Percentiles rank a stretch among this genome's conserved stretches.
These are phyloP conservation scores for Pythium angustatum DNA, from an alignment of 352 stramenopile species.

Conservation along the genomic window DNA sequence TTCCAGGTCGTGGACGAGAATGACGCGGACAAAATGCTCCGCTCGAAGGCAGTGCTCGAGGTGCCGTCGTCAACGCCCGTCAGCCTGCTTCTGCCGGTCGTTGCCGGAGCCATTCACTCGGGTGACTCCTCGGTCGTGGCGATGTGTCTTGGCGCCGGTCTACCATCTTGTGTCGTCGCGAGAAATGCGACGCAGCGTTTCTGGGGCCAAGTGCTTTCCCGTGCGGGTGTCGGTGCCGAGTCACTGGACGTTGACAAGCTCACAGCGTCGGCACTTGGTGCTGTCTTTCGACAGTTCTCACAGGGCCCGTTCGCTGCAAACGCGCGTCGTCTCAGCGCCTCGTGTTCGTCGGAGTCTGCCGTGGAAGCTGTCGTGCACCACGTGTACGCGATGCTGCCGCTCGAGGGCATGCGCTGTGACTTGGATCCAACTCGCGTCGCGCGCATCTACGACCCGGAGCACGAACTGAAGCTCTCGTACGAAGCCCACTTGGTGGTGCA, in stretches of 20 bases:
- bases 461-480: conserved; percentile 77
- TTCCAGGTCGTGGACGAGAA: conserved; percentile 54
- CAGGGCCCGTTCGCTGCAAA: conserved; percentile 35
- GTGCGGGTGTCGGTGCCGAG: conserved; percentile 39
- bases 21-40: conserved; percentile 32
- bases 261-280: conserved; percentile 35
- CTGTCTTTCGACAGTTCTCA: conserved; percentile 45
- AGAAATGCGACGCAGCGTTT: conserved; percentile 43
- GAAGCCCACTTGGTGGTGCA: conserved; percentile 65
- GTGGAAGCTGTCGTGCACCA: conserved; percentile 51
- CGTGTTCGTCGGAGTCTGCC: conserved; percentile 42
- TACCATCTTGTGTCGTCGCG: conserved; percentile 53
- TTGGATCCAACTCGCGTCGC: conserved; percentile 62
- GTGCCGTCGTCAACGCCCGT: conserved; percentile 43
- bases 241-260: conserved; percentile 48
- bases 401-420: conserved; percentile 72
- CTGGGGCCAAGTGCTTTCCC: conserved; percentile 54
- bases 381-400: conserved; percentile 66
- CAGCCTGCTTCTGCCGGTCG: conserved; percentile 40
- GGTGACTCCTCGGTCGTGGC: conserved; percentile 59
- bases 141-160: conserved; percentile 43
- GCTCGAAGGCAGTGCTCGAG: conserved; percentile 45
- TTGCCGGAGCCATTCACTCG: conserved; percentile 51
- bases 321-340: conserved; percentile 40
- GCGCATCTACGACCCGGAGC: conserved; percentile 59